Conservation (phyloP, 2,329 filamentous ascomycete genomes). For the Orbilia blumenaviensis region DNA sequence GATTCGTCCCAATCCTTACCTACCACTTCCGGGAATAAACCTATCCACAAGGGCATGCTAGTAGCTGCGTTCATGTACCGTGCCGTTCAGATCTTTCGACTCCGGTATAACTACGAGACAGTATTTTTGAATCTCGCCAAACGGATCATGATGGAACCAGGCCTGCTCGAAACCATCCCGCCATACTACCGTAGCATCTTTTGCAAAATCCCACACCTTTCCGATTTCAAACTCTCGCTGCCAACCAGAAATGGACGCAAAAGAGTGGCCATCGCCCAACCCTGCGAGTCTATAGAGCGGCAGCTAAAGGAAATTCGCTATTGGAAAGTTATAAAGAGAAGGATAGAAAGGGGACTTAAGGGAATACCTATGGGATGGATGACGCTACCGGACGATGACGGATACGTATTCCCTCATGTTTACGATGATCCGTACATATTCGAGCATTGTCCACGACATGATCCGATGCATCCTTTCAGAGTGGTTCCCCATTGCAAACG, state of each 20-base stretch:
- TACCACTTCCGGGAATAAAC: background rate
- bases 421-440: background rate
- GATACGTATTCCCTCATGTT: background rate
- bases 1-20: background rate
- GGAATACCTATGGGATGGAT: background rate
- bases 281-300: too few relatives aligned
- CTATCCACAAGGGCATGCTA: background rate
- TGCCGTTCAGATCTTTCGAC: background rate
- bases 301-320: too few relatives aligned
- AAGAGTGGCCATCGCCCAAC: too few relatives aligned
- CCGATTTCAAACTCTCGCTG: background rate
- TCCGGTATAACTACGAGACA: background rate
- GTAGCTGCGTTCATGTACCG: background rate
- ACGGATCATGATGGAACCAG: background rate
- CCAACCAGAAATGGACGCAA: too few relatives aligned
- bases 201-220: background rate
- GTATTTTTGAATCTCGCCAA: background rate
- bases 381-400: background rate
- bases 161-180: background rate
- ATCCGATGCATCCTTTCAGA: background rate
- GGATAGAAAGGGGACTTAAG: background rate
- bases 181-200: background rate
- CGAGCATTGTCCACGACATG: background rate
- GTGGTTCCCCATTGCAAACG: background rate
- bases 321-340: background rate